phyloP scores from a whole-genome alignment of 345 rosid genomes.

The Citrus cavaleriei region DNA sequence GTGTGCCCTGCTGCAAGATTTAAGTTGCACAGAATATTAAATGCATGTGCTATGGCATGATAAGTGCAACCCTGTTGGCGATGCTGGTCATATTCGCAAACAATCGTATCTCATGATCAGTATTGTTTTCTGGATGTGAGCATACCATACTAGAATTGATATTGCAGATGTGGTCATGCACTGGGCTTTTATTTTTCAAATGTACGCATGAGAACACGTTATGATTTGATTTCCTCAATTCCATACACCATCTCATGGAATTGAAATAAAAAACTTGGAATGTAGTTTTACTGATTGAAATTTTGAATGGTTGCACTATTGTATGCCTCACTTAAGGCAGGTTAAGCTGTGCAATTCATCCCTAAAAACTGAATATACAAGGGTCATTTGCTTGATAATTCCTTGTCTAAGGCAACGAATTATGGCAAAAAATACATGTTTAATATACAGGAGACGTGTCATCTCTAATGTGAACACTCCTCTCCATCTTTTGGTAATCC shows the following conservation, averaged over 20 bases:
- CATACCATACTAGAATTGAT: not conserved
- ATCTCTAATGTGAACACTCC: not conserved
- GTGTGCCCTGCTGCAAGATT: not conserved
- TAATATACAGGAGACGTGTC: not conserved
- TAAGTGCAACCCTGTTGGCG: not conserved
- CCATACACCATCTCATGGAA: not conserved
- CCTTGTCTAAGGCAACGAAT: not conserved
- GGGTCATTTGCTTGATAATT: not conserved
- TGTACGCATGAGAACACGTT: not conserved
- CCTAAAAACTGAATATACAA: not conserved
- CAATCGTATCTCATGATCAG: not conserved
- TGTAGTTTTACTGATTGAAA: not conserved
- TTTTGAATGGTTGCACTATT: not conserved
- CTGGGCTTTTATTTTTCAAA: not conserved
- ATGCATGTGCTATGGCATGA: not conserved
- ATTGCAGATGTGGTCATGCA: not conserved
- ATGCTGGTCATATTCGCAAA: not conserved
- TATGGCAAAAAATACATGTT: not conserved
- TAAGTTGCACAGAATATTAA: not conserved
- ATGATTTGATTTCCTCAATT: not conserved
- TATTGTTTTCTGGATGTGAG: not conserved
- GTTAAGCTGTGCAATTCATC: not conserved
- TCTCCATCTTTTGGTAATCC: not conserved
- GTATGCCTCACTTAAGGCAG: not conserved
- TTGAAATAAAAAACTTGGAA: not conserved